These are phyloP conservation scores for Colletotrichum sp. DNA, from an alignment of 2,329 filamentous ascomycete genomes.

Conservation along the genomic window DNA sequence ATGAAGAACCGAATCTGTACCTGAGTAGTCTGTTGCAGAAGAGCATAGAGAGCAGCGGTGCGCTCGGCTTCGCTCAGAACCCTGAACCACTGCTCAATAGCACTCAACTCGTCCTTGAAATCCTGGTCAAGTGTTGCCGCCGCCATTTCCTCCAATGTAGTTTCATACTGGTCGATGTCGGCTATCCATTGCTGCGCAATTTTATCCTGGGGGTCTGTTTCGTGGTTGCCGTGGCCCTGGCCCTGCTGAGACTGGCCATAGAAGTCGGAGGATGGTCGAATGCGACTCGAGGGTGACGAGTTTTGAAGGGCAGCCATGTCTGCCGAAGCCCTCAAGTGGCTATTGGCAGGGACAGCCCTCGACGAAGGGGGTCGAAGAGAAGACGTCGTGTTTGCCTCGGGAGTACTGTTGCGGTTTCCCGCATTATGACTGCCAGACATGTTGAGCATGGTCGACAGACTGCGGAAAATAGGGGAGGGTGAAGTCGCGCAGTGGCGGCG, in stretches of 20 bases:
- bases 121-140: conserved; percentile 98
- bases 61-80: conserved; percentile 96
- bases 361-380: conserved; percentile 84
- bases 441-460: conserved; percentile 50
- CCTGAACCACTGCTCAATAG: conserved; percentile 99
- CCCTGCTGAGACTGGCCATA: conserved; percentile 79
- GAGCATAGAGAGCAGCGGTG: conserved; percentile 91
- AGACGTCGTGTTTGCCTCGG: conserved; percentile 83
- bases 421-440: conserved; percentile 74
- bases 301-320: conserved; percentile 86
- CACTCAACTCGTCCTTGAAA: conserved; percentile 98
- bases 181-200: conserved; percentile 98
- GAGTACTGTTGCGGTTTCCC: conserved; percentile 95
- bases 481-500: not conserved
- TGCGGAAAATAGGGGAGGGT: conserved; percentile 10
- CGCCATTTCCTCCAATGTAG: conserved; percentile 98
- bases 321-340: conserved; percentile 91
- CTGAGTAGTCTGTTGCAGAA: conserved; percentile 97
- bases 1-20: conserved; percentile 99
- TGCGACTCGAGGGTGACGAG: conserved; percentile 74
- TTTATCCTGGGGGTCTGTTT: conserved; percentile 86
- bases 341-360: conserved; percentile 76
- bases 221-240: conserved; percentile 70
- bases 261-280: conserved; percentile 94
- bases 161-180: conserved; percentile 98